These are phyloP conservation scores for Tolypocladium nubicola DNA, from an alignment of 2,329 filamentous ascomycete genomes.

Conservation along the genomic window DNA sequence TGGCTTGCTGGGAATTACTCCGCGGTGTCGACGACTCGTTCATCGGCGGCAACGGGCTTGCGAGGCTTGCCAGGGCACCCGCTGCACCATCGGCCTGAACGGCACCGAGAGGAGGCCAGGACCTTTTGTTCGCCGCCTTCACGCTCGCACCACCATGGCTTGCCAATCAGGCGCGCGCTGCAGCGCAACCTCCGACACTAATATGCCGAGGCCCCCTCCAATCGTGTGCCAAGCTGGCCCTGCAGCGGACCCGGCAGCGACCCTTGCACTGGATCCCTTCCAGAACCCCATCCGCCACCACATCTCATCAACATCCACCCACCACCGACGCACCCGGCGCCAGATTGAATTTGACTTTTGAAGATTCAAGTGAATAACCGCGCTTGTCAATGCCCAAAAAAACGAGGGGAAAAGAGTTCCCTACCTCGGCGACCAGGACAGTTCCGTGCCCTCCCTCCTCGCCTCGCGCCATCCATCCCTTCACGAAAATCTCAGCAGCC, in stretches of 20 bases:
- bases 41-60: neutral
- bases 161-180: neutral
- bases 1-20: too few species aligned
- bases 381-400: neutral
- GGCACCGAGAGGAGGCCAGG: neutral
- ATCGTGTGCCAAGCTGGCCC: neutral
- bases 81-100: neutral
- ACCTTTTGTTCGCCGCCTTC: neutral
- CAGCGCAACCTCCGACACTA: neutral
- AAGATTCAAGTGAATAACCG: neutral
- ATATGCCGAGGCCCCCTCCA: conserved; percentile 1
- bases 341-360: neutral
- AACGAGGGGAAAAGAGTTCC: neutral
- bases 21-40: neutral
- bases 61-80: neutral
- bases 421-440: neutral
- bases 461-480: neutral
- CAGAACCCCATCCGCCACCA: neutral
- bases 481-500: neutral
- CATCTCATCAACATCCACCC: neutral
- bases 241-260: neutral
- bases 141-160: neutral
- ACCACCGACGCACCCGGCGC: neutral
- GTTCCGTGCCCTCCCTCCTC: neutral
- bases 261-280: neutral